Evolutionary conservation across 164 flowering plant species (phyloP).

Genomic region (Echeveria elegans): DNA sequence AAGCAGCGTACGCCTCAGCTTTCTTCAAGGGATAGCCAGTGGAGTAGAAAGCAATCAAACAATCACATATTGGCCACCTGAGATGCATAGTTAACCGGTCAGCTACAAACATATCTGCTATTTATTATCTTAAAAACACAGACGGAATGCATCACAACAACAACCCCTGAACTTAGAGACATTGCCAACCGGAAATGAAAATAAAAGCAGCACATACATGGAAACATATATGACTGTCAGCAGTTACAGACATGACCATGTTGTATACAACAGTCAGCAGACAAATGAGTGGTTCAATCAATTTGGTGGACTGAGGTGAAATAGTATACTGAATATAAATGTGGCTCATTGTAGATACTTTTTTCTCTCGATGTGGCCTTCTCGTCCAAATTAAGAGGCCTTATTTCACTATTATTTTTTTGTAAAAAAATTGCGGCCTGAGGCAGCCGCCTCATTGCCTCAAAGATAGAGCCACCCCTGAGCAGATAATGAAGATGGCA

Average conservation of each 20-base stretch:
- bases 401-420: no score
- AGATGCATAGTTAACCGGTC: constrained; percentile 14
- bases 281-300: no score
- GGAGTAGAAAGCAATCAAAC: constrained; percentile 96
- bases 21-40: constrained; percentile 93
- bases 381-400: no score
- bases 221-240: no score
- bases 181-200: background rate
- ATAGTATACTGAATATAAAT: no score
- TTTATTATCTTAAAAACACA: background rate
- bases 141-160: background rate
- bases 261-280: background rate
- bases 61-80: constrained; percentile 98
- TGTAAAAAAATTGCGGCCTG: no score
- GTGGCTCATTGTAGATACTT: no score
- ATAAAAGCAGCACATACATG: background rate
- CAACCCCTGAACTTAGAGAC: background rate
- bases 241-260: background rate
- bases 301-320: no score
- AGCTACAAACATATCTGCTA: constrained; percentile 7
- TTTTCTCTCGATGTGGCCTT: no score
- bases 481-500: no score
- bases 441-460: no score
- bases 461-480: no score
- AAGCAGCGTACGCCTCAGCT: constrained; percentile 86